Evolutionary conservation across 805 yeast genomes (phyloP).

Genomic region (Cyberlindnera sargentensis): DNA sequence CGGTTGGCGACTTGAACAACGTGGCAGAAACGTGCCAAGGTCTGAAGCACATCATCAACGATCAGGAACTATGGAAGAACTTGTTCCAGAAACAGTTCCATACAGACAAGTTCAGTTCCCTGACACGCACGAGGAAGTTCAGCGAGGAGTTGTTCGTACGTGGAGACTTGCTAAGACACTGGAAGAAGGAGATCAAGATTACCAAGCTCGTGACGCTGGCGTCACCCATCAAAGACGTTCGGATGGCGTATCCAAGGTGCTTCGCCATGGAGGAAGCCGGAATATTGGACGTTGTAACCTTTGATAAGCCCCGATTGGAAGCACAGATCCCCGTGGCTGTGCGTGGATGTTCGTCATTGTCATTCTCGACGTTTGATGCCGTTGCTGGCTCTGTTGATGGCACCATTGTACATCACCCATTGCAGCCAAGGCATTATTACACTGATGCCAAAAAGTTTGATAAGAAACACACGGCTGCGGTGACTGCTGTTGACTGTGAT

Average conservation of each 20-base stretch:
- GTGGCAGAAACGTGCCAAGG: constrained; percentile 26
- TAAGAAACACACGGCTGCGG: constrained; percentile 5
- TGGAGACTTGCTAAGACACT: constrained; percentile 15
- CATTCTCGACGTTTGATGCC: constrained; percentile 8
- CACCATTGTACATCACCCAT: constrained; percentile 8
- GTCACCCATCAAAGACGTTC: constrained; percentile 4
- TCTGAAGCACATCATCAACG: constrained; percentile 26
- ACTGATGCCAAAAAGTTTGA: constrained; percentile 6
- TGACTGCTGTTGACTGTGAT: constrained; percentile 13
- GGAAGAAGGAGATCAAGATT: constrained; percentile 14
- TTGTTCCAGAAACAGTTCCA: constrained; percentile 26
- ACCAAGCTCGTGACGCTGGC: constrained; percentile 7
- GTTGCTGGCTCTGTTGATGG: constrained; percentile 20
- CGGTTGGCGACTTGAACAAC: constrained; percentile 28
- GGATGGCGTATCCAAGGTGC: constrained; percentile 14
- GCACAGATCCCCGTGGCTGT: constrained; percentile 4
- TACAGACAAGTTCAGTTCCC: constrained; percentile 30
- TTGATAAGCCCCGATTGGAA: constrained; percentile 11
- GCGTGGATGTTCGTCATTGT: constrained; percentile 10
- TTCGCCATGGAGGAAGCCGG: constrained; percentile 15
- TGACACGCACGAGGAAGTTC: constrained; percentile 27
- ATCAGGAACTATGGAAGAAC: constrained; percentile 37
- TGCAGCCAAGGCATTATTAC: constrained; percentile 14
- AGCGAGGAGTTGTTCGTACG: constrained; percentile 29
- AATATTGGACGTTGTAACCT: constrained; percentile 6